Conservation (phyloP, 257 asterid species). For the Solanum okadae region DNA sequence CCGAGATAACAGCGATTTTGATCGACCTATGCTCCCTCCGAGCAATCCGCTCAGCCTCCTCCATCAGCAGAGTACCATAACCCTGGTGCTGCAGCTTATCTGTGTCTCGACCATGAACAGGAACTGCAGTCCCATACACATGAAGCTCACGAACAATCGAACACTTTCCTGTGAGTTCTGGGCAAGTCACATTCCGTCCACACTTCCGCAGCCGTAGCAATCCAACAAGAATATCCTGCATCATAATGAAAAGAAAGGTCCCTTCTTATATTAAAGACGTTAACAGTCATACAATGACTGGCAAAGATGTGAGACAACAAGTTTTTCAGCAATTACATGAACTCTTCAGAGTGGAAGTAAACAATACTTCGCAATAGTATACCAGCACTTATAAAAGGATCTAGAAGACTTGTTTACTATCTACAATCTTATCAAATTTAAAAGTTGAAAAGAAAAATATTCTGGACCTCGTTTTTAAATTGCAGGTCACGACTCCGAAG, state of each 20-base stretch:
- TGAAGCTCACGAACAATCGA: conserved; percentile 92
- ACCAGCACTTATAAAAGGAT: not conserved
- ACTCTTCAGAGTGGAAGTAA: not conserved
- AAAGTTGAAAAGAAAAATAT: not conserved
- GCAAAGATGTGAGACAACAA: not conserved
- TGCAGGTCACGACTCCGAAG: not conserved
- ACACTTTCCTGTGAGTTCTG: conserved; percentile 84
- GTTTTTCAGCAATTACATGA: not conserved
- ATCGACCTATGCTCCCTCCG: conserved; percentile 68
- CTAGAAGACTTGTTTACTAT: not conserved
- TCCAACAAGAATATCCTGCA: conserved; percentile 95
- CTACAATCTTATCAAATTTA: not conserved
- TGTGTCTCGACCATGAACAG: conserved; percentile 91
- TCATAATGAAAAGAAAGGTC: not conserved
- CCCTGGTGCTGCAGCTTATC: conserved; percentile 98
- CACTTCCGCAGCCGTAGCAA: conserved; percentile 75
- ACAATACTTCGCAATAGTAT: not conserved
- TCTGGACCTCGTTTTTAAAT: not conserved
- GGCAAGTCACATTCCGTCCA: conserved; percentile 75
- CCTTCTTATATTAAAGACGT: not conserved
- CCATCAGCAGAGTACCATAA: conserved; percentile 89
- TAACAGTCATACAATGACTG: not conserved
- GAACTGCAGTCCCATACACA: conserved; percentile 97
- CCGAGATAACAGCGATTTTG: conserved; percentile 90
- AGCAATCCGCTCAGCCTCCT: conserved; percentile 88